These are phyloP conservation scores for Aspergillus sp. DNA, from an alignment of 2,329 filamentous ascomycete genomes.

Conservation along the genomic window DNA sequence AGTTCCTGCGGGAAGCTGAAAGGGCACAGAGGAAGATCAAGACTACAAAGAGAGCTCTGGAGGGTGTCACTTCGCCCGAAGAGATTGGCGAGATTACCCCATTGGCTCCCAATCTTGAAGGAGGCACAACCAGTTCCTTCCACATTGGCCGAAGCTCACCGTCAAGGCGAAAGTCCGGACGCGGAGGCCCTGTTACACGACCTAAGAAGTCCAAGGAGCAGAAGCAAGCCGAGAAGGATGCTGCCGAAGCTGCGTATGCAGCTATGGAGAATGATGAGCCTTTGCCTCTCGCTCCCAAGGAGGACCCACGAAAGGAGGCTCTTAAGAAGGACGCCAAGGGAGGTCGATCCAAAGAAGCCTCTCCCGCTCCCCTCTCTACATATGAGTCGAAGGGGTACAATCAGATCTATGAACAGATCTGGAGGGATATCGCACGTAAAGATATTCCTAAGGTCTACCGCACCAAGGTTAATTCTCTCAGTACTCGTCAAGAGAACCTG, in stretches of 20 bases:
- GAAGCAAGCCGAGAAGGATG: conserved; percentile 68
- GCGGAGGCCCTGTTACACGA: conserved; percentile 53
- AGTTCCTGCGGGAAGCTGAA: conserved; percentile 80
- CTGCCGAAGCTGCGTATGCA: conserved; percentile 83
- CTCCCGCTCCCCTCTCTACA: conserved; percentile 56
- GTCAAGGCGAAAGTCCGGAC: conserved; percentile 56
- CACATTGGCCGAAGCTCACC: conserved; percentile 61
- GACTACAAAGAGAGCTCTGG: conserved; percentile 82
- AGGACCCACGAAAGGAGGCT: conserved; percentile 50
- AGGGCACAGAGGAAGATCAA: conserved; percentile 90
- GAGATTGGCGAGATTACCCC: conserved; percentile 70
- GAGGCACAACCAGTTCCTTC: conserved; percentile 83
- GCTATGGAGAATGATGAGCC: conserved; percentile 54
- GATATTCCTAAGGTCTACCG: conserved; percentile 91
- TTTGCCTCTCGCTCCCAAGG: conserved; percentile 56
- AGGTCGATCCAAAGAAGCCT: conserved; percentile 43
- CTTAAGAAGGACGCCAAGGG: conserved; percentile 45
- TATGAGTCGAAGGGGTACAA: conserved; percentile 92
- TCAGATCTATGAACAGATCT: conserved; percentile 96
- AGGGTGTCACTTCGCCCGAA: conserved; percentile 74
- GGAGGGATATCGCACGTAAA: conserved; percentile 90
- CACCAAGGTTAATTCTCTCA: conserved; percentile 79
- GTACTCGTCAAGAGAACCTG: conserved; percentile 88
- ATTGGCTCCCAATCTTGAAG: conserved; percentile 77
- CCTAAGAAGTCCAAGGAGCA: conserved; percentile 85